A percentile compares a stretch with the other conserved stretches of the same genome.
These are phyloP conservation scores for Isatis tinctoria DNA, from an alignment of 345 rosid genomes.

Conservation along the genomic window DNA sequence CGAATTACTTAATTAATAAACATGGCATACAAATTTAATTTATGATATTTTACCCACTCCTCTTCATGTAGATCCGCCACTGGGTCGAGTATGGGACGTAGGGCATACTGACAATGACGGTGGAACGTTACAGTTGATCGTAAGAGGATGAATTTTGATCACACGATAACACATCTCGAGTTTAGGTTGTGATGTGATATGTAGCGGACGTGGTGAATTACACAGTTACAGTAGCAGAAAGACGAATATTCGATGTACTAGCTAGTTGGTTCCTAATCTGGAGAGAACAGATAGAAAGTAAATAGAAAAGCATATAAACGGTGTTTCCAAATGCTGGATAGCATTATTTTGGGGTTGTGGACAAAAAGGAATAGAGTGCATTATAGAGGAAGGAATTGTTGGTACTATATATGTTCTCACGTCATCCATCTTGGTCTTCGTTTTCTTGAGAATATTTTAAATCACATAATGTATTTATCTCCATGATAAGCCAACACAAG, in stretches of 20 bases:
- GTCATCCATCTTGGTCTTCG: conserved; percentile 6
- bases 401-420: neutral
- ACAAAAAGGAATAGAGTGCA: conserved; percentile 12
- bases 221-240: conserved; percentile 2
- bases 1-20: too few species aligned
- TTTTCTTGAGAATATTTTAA: neutral
- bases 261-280: neutral
- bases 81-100: neutral
- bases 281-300: neutral
- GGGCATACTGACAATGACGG: neutral
- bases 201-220: conserved; percentile 6
- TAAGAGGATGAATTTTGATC: neutral
- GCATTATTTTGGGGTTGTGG: conserved; percentile 12
- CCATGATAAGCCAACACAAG: conserved; percentile 14
- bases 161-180: neutral
- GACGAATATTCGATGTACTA: conserved; percentile 8
- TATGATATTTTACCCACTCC: too few species aligned
- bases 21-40: too few species aligned
- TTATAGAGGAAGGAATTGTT: conserved; percentile 13
- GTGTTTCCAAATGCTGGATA: conserved; percentile 26
- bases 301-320: neutral
- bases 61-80: too few species aligned
- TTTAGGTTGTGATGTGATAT: neutral
- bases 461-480: neutral
- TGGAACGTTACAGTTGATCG: neutral